Percentiles rank a stretch among this genome's conserved stretches.
phyloP scores from a whole-genome alignment of 1,139 yeast genomes.

The Scheffersomyces cryptocercus region DNA sequence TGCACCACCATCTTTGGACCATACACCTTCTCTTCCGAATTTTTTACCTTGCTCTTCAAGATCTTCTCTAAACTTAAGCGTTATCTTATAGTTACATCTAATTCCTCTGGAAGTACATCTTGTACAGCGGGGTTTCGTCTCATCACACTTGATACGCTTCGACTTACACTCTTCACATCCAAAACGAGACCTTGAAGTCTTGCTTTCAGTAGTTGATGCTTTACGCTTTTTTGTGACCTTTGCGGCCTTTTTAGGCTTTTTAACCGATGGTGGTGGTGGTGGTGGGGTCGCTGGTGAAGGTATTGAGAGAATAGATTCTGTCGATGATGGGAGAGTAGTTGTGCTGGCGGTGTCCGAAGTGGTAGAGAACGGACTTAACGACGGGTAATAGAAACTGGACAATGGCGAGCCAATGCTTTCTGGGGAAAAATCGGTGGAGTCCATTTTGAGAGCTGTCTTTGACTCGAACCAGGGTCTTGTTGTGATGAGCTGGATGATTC shows the following conservation, averaged over 20 bases:
- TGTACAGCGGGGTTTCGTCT: conserved; percentile 41
- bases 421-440: conserved; percentile 1
- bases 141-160: conserved; percentile 42
- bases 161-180: conserved; percentile 20
- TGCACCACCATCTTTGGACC: conserved; percentile 17
- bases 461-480: too few species aligned
- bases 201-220: background rate
- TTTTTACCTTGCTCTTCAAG: conserved; percentile 27
- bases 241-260: background rate
- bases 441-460: background rate
- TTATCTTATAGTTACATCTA: conserved; percentile 24
- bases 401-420: conserved; percentile 1
- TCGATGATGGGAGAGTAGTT: background rate
- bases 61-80: conserved; percentile 31
- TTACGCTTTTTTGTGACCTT: background rate
- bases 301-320: background rate
- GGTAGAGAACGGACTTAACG: background rate
- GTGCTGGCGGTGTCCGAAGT: background rate
- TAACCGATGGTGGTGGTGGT: background rate
- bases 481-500: too few species aligned
- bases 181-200: conserved; percentile 9
- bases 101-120: conserved; percentile 32
- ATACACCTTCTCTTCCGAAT: conserved; percentile 36
- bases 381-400: conserved; percentile 1
- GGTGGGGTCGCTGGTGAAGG: background rate